Evolutionary conservation across 768 basidiomycete species (phyloP).

Genomic region (Boletales sp.): DNA sequence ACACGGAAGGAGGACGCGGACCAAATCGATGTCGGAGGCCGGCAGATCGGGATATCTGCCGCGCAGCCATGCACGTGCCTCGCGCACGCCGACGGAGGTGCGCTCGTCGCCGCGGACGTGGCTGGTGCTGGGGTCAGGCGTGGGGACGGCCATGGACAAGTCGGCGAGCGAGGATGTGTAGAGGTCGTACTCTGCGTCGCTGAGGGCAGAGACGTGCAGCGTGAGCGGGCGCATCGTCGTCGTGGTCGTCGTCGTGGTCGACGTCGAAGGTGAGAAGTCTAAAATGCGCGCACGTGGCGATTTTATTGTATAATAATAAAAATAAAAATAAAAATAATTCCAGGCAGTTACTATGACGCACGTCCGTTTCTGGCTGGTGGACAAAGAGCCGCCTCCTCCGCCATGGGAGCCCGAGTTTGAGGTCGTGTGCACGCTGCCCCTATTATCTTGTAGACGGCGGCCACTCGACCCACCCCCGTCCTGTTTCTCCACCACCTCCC

Average conservation of each 20-base stretch:
- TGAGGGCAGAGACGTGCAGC: conserved; percentile 75
- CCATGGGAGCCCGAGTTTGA: conserved; percentile 29
- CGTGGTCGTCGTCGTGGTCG: not conserved
- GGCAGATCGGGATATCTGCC: conserved; percentile 61
- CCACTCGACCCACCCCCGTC: conserved; percentile 30
- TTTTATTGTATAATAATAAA: not conserved
- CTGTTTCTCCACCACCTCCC: conserved; percentile 28
- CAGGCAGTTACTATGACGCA: too few relatives aligned
- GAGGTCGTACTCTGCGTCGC: conserved; percentile 63
- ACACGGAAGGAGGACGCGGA: conserved; percentile 30
- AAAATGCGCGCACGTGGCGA: conserved; percentile 7
- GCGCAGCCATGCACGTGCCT: conserved; percentile 71
- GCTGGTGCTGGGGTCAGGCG: not conserved
- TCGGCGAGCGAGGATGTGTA: conserved; percentile 63
- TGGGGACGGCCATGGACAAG: conserved; percentile 35
- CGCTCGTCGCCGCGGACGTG: conserved; percentile 43
- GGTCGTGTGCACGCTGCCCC: not conserved
- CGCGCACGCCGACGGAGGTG: conserved; percentile 54
- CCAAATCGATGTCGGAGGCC: conserved; percentile 54
- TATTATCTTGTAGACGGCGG: conserved; percentile 1
- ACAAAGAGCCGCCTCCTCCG: conserved; percentile 11
- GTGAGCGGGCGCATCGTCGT: conserved; percentile 55
- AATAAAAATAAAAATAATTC: too few relatives aligned
- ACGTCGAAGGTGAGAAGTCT: not conserved
- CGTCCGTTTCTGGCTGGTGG: too few relatives aligned